These are phyloP conservation scores for Lepidium didymum DNA, from an alignment of 345 rosid genomes.

Conservation along the genomic window DNA sequence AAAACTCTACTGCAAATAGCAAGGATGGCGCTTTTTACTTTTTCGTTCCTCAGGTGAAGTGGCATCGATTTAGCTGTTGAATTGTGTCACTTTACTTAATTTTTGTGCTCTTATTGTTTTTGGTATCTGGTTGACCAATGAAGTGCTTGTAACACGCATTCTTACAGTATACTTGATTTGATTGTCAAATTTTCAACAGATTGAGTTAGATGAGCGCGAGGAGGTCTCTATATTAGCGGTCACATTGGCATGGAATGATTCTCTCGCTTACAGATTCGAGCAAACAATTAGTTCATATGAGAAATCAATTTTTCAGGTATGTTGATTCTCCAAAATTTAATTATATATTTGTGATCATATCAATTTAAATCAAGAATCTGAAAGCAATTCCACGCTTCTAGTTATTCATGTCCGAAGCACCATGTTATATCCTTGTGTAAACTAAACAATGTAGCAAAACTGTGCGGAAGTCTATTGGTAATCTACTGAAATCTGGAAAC, in stretches of 20 bases:
- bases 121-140: background rate
- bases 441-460: background rate
- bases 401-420: background rate
- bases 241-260: constrained; percentile 69
- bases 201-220: constrained; percentile 65
- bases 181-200: constrained; percentile 38
- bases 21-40: constrained; percentile 65
- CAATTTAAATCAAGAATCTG: background rate
- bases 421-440: background rate
- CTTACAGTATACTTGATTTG: background rate
- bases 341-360: background rate
- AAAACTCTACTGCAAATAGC: constrained; percentile 41
- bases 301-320: constrained; percentile 58
- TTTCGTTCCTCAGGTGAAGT: constrained; percentile 73
- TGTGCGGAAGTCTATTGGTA: background rate
- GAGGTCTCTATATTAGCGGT: constrained; percentile 62
- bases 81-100: background rate
- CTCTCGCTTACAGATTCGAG: constrained; percentile 41
- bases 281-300: constrained; percentile 57
- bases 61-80: background rate
- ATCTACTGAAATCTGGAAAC: background rate
- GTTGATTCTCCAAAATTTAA: background rate
- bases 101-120: background rate
- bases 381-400: background rate
- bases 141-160: background rate